Conservation (phyloP, 306 rosid species). For the Rosa persica region DNA sequence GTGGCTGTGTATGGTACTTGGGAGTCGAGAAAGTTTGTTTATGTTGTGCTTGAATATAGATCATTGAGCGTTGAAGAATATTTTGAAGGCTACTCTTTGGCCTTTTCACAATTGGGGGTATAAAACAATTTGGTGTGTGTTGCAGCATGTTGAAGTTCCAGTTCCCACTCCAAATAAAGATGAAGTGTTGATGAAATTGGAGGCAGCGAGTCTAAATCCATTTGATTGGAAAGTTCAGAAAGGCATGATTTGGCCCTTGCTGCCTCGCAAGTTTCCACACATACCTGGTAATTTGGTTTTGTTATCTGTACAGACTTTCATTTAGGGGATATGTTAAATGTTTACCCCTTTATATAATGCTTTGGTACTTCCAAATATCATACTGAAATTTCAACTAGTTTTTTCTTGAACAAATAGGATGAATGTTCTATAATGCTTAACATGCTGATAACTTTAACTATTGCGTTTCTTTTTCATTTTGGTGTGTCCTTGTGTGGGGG, state of each 20-base stretch:
- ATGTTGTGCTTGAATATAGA: neutral
- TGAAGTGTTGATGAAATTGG: slow-evolving; percentile 67
- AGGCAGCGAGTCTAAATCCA: slow-evolving; percentile 76
- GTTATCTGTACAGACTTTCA: neutral
- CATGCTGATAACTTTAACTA: neutral
- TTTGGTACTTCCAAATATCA: too few species aligned
- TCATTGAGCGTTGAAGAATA: neutral
- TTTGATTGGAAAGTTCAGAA: slow-evolving; percentile 89
- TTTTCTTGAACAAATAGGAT: neutral
- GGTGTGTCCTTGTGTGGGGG: too few species aligned
- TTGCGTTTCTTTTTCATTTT: too few species aligned
- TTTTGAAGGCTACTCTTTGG: too few species aligned
- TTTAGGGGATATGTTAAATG: neutral
- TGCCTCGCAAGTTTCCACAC: slow-evolving; percentile 71
- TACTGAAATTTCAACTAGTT: neutral
- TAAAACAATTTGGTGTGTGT: neutral
- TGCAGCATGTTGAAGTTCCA: slow-evolving; percentile 58
- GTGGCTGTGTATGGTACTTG: neutral
- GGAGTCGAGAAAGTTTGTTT: neutral
- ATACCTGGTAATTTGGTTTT: slow-evolving; percentile 55
- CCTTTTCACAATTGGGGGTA: neutral
- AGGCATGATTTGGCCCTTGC: slow-evolving; percentile 62
- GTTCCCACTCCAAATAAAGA: slow-evolving; percentile 57
- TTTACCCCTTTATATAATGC: neutral
- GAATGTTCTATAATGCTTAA: neutral